Percentiles rank a stretch among this genome's conserved stretches.
Evolutionary conservation across 306 rosid species (phyloP).

Genomic region (Sicyos baderoa): DNA sequence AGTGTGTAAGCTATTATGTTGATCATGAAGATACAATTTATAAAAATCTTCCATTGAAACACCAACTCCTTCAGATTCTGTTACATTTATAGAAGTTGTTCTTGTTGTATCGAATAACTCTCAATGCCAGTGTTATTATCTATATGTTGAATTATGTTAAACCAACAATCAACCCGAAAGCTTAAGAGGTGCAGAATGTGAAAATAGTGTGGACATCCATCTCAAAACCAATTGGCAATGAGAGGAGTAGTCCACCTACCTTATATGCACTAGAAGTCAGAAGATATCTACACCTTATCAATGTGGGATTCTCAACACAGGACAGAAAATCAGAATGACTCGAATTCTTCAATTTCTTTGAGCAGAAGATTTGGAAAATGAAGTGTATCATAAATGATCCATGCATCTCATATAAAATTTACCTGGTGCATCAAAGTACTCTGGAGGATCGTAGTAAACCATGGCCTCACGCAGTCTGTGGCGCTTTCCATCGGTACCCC

Average conservation of each 20-base stretch:
- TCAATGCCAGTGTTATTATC: too few relatives aligned
- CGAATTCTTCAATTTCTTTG: not conserved
- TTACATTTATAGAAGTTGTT: too few relatives aligned
- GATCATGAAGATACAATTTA: not conserved
- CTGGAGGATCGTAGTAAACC: conserved; percentile 85
- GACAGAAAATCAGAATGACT: not conserved
- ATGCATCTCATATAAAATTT: not conserved
- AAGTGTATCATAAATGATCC: not conserved
- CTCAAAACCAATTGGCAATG: too few relatives aligned
- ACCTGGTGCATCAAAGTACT: conserved; percentile 79
- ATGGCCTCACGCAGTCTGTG: conserved; percentile 89
- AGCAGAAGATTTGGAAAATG: not conserved
- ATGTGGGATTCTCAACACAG: too few relatives aligned
- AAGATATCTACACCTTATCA: too few relatives aligned
- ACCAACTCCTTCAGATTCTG: not conserved
- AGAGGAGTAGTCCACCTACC: too few relatives aligned
- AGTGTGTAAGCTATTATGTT: not conserved
- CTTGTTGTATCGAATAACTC: too few relatives aligned
- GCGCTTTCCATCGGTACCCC: conserved; percentile 92
- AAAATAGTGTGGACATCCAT: too few relatives aligned
- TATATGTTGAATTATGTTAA: too few relatives aligned
- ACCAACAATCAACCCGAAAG: too few relatives aligned
- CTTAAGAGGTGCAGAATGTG: too few relatives aligned
- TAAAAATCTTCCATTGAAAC: not conserved
- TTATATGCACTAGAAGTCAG: too few relatives aligned